These are phyloP conservation scores for Ceratocystis colombiana DNA, from an alignment of 2,329 filamentous ascomycete genomes.

Conservation along the genomic window DNA sequence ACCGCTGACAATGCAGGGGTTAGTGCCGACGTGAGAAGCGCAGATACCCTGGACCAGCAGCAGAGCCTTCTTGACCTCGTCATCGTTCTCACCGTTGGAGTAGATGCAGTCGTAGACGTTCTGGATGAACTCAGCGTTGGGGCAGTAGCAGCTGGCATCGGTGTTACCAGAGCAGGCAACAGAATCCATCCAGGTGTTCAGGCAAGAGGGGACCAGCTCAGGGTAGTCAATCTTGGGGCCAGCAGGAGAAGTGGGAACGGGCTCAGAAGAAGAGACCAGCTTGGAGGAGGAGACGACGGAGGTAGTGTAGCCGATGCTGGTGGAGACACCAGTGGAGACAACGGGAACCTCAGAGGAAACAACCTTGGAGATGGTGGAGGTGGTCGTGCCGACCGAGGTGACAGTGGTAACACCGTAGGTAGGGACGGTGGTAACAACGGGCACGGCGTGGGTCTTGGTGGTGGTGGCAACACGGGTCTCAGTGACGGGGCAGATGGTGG, in stretches of 20 bases:
- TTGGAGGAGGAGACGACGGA: slow-evolving; percentile 40
- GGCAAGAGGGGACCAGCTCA: slow-evolving; percentile 67
- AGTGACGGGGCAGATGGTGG: slow-evolving; percentile 53
- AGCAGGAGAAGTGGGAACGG: slow-evolving; percentile 34
- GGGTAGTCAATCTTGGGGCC: slow-evolving; percentile 48
- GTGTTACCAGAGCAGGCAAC: slow-evolving; percentile 75
- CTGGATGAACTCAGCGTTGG: slow-evolving; percentile 61
- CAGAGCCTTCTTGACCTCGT: slow-evolving; percentile 59
- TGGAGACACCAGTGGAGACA: slow-evolving; percentile 40
- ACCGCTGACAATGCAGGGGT: slow-evolving; percentile 76
- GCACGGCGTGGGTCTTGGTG: slow-evolving; percentile 32
- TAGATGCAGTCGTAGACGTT: slow-evolving; percentile 74
- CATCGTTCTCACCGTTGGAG: slow-evolving; percentile 58
- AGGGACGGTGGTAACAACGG: slow-evolving; percentile 25
- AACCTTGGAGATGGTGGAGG: slow-evolving; percentile 33
- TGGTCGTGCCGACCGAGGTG: slow-evolving; percentile 25
- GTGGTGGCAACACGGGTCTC: slow-evolving; percentile 38
- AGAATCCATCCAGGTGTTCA: slow-evolving; percentile 78
- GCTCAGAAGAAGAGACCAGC: slow-evolving; percentile 36
- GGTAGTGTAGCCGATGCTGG: slow-evolving; percentile 40
- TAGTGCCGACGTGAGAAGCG: slow-evolving; percentile 59
- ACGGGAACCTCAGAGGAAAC: slow-evolving; percentile 42
- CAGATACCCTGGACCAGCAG: slow-evolving; percentile 89
- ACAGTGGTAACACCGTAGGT: slow-evolving; percentile 26
- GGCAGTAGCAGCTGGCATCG: slow-evolving; percentile 79